phyloP scores from a whole-genome alignment of 2,329 filamentous ascomycete species.

The Diplocarpon rosae region DNA sequence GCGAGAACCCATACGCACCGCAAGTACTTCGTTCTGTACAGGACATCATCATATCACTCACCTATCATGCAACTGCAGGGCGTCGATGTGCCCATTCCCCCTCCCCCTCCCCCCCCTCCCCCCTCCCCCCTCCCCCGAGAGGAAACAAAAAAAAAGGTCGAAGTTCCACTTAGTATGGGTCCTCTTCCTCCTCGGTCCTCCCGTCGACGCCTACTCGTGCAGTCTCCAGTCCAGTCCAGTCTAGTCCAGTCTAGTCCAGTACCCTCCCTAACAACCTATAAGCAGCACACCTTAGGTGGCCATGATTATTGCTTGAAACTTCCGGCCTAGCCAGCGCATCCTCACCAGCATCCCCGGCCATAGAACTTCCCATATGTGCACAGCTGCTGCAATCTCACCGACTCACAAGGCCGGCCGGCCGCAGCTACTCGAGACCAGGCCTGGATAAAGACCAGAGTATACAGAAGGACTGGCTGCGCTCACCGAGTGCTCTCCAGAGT shows the following conservation, averaged over 20 bases:
- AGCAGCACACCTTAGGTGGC: slow-evolving; percentile 13
- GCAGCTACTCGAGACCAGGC: not conserved
- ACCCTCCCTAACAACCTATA: slow-evolving; percentile 7
- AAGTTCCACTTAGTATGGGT: no score
- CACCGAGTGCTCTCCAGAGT: no score
- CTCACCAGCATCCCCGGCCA: not conserved
- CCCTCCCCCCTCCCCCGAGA: not conserved
- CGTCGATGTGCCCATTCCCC: no score
- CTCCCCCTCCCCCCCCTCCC: no score
- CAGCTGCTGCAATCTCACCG: slow-evolving; percentile 13
- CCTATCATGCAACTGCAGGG: no score
- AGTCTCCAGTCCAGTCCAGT: not conserved
- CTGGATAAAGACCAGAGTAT: not conserved
- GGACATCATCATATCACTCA: no score
- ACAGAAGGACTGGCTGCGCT: not conserved
- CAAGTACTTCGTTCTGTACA: no score
- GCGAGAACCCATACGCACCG: no score
- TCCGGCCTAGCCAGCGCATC: slow-evolving; percentile 23
- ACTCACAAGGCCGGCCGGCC: slow-evolving; percentile 2
- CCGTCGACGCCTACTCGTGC: no score
- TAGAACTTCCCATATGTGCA: slow-evolving; percentile 10
- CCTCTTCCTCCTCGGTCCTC: no score
- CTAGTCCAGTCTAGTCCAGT: not conserved
- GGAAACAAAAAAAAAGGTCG: slow-evolving; percentile 10
- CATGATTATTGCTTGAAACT: slow-evolving; percentile 22